These are phyloP conservation scores for Cajanus cajan DNA, from an alignment of 306 rosid species.

Conservation along the genomic window DNA sequence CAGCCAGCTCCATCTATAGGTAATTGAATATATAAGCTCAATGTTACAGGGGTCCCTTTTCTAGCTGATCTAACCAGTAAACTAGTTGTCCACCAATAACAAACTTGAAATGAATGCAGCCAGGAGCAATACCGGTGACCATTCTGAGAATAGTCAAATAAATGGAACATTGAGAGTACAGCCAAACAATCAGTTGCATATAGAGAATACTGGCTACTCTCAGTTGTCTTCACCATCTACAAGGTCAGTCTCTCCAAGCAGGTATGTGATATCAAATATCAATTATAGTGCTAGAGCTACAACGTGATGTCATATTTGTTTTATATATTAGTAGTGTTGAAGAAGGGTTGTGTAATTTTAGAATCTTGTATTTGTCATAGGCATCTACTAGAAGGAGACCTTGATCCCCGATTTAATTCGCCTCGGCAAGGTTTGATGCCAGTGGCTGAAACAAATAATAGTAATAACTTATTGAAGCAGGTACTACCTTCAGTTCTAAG, in stretches of 20 bases:
- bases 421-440: constrained; percentile 69
- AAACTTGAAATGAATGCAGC: constrained; percentile 42
- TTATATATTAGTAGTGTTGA: not conserved
- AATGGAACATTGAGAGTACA: constrained; percentile 52
- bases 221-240: constrained; percentile 62
- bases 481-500: constrained; percentile 38
- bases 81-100: constrained; percentile 33
- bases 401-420: constrained; percentile 50
- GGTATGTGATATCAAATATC: constrained; percentile 42
- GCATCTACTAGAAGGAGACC: constrained; percentile 57
- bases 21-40: constrained; percentile 37
- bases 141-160: constrained; percentile 38
- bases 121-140: constrained; percentile 36
- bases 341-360: constrained; percentile 25
- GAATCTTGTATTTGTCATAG: constrained; percentile 45
- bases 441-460: constrained; percentile 54
- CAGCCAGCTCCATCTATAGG: constrained; percentile 40
- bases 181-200: constrained; percentile 43
- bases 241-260: constrained; percentile 58
- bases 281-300: constrained; percentile 17
- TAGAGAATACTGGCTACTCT: constrained; percentile 52
- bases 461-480: constrained; percentile 74
- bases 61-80: constrained; percentile 40
- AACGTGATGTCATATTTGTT: constrained; percentile 21
- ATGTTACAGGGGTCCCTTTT: constrained; percentile 25